A percentile compares a stretch with the other conserved stretches of the same genome.
These are phyloP conservation scores for Daldinia bambusicola DNA, from an alignment of 495 filamentous ascomycete species.

Conservation along the genomic window DNA sequence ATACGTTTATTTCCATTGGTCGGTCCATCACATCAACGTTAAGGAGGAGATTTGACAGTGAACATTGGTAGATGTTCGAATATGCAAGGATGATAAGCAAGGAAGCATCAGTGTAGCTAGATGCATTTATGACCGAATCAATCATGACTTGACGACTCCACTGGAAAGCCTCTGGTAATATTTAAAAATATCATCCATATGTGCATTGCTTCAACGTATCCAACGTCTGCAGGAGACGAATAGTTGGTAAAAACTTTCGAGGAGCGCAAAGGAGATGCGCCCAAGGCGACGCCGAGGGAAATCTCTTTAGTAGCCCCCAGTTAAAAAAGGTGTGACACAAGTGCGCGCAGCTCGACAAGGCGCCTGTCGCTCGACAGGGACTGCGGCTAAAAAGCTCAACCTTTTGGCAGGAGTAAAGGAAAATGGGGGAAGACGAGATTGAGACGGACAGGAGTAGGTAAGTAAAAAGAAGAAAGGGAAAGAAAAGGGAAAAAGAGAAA, in stretches of 20 bases:
- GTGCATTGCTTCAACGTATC: slow-evolving; percentile 18
- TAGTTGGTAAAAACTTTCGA: slow-evolving; percentile 18
- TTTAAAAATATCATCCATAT: slow-evolving; percentile 16
- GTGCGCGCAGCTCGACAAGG: slow-evolving; percentile 23
- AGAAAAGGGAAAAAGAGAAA: slow-evolving; percentile 22
- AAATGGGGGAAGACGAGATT: not conserved
- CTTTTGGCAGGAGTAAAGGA: slow-evolving; percentile 18
- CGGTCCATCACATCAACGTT: slow-evolving; percentile 30
- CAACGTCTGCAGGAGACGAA: slow-evolving; percentile 10
- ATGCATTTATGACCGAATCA: slow-evolving; percentile 50
- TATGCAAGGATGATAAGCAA: slow-evolving; percentile 40
- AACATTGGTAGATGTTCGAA: slow-evolving; percentile 39
- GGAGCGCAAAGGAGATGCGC: slow-evolving; percentile 36
- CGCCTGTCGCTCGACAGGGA: slow-evolving; percentile 33
- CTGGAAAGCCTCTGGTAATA: slow-evolving; percentile 18
- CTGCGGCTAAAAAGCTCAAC: slow-evolving; percentile 2
- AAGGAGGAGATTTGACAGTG: slow-evolving; percentile 30
- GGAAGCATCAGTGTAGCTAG: slow-evolving; percentile 48
- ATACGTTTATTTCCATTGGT: slow-evolving; percentile 36
- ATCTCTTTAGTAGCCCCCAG: slow-evolving; percentile 27
- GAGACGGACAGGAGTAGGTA: not conserved
- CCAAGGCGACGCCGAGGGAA: slow-evolving; percentile 17
- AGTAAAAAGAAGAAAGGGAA: slow-evolving; percentile 18
- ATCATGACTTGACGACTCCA: slow-evolving; percentile 49
- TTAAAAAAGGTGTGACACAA: slow-evolving; percentile 15